Conservation (phyloP, 2,329 filamentous ascomycete species). For the Fusarium anthophilum region DNA sequence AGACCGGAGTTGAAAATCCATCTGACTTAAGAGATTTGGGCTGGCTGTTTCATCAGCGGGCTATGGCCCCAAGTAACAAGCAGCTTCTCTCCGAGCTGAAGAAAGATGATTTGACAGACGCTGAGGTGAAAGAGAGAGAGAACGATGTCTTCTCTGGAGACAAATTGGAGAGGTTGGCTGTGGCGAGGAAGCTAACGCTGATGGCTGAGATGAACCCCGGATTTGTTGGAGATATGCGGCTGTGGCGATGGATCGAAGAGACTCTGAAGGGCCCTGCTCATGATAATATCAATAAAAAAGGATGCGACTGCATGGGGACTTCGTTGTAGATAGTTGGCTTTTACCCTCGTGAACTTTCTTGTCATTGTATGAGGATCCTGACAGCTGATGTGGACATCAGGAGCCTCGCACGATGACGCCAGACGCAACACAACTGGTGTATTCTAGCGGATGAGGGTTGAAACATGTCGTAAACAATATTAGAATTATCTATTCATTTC, state of each 20-base stretch:
- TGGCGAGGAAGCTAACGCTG: background rate
- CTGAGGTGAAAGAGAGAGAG: background rate
- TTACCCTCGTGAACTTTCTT: background rate
- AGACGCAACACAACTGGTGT: no score
- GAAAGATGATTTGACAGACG: constrained; percentile 15
- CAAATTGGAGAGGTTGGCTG: background rate
- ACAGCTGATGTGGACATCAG: no score
- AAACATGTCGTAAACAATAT: background rate
- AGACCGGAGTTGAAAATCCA: background rate
- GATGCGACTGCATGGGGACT: fast-evolving
- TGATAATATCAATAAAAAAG: background rate
- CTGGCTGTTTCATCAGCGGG: constrained; percentile 16
- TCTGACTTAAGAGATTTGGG: background rate
- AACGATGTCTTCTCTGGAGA: background rate
- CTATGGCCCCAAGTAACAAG: background rate
- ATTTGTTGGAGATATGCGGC: background rate
- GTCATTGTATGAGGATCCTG: background rate
- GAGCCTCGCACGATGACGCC: no score
- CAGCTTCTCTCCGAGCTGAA: constrained; percentile 11
- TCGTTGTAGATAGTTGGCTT: background rate
- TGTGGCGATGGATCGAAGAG: background rate
- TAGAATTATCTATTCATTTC: background rate
- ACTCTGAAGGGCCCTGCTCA: no score
- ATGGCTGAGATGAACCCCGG: background rate
- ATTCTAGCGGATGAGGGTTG: fast-evolving